These are phyloP conservation scores for Rhizopus delemar DNA, from an alignment of 371 early-diverging fungal species.

Conservation along the genomic window DNA sequence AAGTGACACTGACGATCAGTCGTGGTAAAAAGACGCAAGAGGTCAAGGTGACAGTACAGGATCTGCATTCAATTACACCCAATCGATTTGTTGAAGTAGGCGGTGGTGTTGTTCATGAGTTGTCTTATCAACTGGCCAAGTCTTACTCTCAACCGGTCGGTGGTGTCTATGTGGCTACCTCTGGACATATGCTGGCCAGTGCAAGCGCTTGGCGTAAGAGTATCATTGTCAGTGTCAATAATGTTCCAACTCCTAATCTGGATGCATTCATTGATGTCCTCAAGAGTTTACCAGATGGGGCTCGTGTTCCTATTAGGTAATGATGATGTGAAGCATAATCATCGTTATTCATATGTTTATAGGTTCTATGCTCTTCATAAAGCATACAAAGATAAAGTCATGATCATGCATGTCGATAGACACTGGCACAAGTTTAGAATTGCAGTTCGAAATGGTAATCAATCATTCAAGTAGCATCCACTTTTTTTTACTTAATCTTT, in stretches of 20 bases:
- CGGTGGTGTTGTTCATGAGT: conserved; percentile 80
- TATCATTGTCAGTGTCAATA: conserved; percentile 69
- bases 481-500: neutral
- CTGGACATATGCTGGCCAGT: conserved; percentile 72
- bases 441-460: conserved; percentile 74
- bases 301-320: conserved; percentile 70
- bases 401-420: conserved; percentile 79
- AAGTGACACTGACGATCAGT: conserved; percentile 62
- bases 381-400: conserved; percentile 73
- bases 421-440: conserved; percentile 86
- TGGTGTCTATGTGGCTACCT: conserved; percentile 83
- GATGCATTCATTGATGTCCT: conserved; percentile 80
- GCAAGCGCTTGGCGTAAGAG: conserved; percentile 65
- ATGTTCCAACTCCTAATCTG: conserved; percentile 72
- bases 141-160: conserved; percentile 70
- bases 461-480: neutral
- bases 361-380: conserved; percentile 71
- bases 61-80: conserved; percentile 79
- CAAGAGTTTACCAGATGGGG: conserved; percentile 70
- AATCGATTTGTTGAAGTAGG: conserved; percentile 80
- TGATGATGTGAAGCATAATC: neutral
- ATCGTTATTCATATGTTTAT: neutral
- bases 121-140: conserved; percentile 86
- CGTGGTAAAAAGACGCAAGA: conserved; percentile 65
- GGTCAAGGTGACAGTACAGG: conserved; percentile 66